Percentiles rank a stretch among this genome's conserved stretches.
Evolutionary conservation across 352 stramenopile species (phyloP).

Genomic region (Pythium monospermum): DNA sequence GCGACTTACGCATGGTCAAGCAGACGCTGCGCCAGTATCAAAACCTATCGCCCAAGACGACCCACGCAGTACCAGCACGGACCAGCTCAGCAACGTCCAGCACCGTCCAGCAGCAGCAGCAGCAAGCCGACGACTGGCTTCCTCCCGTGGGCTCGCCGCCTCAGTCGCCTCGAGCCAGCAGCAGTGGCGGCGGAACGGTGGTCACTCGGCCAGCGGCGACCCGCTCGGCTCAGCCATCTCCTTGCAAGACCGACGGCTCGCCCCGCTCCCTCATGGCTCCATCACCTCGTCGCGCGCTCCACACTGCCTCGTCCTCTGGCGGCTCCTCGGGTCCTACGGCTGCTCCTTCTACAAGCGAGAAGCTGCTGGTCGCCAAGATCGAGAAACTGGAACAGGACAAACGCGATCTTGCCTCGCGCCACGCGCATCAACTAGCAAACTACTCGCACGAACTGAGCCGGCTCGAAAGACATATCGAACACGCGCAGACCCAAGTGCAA

Average conservation of each 20-base stretch:
- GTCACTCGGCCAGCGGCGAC: background rate
- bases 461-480: conserved; percentile 63
- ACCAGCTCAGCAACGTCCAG: background rate
- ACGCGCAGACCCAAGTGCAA: conserved; percentile 33
- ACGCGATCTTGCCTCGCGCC: conserved; percentile 32
- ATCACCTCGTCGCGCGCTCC: background rate
- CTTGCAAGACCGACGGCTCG: background rate
- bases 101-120: background rate
- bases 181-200: no score
- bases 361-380: conserved; percentile 11
- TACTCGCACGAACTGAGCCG: conserved; percentile 63
- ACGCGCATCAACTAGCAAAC: conserved; percentile 60
- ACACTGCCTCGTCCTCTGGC: background rate
- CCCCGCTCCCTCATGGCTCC: background rate
- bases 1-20: conserved; percentile 42
- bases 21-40: conserved; percentile 43
- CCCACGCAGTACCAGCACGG: background rate
- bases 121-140: background rate
- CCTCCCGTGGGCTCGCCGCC: background rate
- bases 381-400: conserved; percentile 46
- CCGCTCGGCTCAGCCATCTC: background rate
- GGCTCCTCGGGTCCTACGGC: background rate
- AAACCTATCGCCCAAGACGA: background rate
- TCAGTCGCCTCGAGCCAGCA: background rate
- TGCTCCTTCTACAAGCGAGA: conserved; percentile 7